phyloP scores from a whole-genome alignment of 805 yeast species.

The Schwanniomyces occidentalis region DNA sequence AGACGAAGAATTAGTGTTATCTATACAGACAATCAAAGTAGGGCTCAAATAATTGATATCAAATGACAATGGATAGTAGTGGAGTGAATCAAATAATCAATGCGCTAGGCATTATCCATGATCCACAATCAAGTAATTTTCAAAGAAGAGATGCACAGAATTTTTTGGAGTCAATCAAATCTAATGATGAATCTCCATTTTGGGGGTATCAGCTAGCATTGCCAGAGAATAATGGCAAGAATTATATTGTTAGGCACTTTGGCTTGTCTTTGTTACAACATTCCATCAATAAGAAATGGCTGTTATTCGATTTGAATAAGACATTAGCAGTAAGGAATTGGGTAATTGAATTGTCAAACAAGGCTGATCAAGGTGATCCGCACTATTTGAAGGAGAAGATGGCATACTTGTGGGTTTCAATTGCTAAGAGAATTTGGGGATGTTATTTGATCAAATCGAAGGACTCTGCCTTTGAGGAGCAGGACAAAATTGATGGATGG shows the following conservation, averaged over 20 bases:
- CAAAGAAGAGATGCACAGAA: constrained; percentile 55
- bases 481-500: constrained; percentile 72
- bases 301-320: constrained; percentile 53
- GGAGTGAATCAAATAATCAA: constrained; percentile 74
- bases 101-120: constrained; percentile 76
- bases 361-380: constrained; percentile 68
- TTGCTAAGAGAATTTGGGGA: constrained; percentile 94
- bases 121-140: constrained; percentile 59
- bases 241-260: constrained; percentile 81
- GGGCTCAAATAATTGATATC: no score
- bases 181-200: constrained; percentile 78
- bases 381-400: constrained; percentile 87
- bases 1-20: no score
- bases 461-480: constrained; percentile 36
- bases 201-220: constrained; percentile 90
- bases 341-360: constrained; percentile 75
- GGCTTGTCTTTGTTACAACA: constrained; percentile 80
- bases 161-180: constrained; percentile 74
- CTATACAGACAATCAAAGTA: no score
- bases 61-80: constrained; percentile 55
- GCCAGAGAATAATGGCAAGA: constrained; percentile 54
- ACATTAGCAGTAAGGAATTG: constrained; percentile 73
- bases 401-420: constrained; percentile 86
- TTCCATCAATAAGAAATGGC: constrained; percentile 62
- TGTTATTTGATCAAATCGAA: constrained; percentile 47